phyloP scores from a whole-genome alignment of 2,329 filamentous ascomycete species.

The Sporothrix pallida region DNA sequence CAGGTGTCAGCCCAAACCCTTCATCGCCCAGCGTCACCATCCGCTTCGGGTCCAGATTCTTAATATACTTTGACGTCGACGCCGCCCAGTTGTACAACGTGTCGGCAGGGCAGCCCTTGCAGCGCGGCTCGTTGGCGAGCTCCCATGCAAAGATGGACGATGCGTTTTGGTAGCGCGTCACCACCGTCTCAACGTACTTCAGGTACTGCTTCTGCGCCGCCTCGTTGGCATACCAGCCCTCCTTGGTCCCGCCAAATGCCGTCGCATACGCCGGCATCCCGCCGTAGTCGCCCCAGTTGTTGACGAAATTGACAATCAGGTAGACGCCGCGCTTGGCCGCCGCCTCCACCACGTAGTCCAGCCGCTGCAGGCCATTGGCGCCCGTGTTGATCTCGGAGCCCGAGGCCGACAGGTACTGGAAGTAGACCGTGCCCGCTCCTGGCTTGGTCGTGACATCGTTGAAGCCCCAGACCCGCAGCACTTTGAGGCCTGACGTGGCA shows the following conservation, averaged over 20 bases:
- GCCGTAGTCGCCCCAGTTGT: conserved; percentile 71
- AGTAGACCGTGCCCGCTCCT: conserved; percentile 52
- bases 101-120: conserved; percentile 62
- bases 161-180: conserved; percentile 53
- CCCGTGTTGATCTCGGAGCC: conserved; percentile 67
- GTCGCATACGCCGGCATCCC: conserved; percentile 65
- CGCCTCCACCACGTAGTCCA: conserved; percentile 60
- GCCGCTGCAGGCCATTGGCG: conserved; percentile 60
- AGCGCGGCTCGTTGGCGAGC: conserved; percentile 63
- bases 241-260: conserved; percentile 59
- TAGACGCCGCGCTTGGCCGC: conserved; percentile 66
- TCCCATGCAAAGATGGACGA: conserved; percentile 59
- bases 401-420: conserved; percentile 58
- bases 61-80: conserved; percentile 64
- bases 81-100: conserved; percentile 66
- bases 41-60: conserved; percentile 63
- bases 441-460: conserved; percentile 59
- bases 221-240: conserved; percentile 60
- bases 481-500: conserved; percentile 57
- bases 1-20: conserved; percentile 44
- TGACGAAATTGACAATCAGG: conserved; percentile 69
- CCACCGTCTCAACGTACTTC: conserved; percentile 53
- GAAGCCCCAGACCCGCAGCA: conserved; percentile 57
- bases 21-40: conserved; percentile 68
- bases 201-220: conserved; percentile 58